phyloP scores from a whole-genome alignment of 495 filamentous ascomycete species.

The Corynascus novoguineensis region DNA sequence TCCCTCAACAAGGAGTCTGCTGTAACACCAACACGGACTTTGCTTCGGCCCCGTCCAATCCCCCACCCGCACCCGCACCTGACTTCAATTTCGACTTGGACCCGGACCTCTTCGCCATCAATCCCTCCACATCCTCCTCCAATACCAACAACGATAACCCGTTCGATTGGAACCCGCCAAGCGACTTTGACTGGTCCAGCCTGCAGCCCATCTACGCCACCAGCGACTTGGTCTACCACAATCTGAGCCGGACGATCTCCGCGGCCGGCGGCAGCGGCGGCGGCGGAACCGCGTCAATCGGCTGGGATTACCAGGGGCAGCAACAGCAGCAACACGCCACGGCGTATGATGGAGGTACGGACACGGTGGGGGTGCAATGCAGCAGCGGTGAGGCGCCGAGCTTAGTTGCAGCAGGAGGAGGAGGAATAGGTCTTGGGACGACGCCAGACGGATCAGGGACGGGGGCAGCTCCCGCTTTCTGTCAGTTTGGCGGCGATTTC shows the following conservation, averaged over 20 bases:
- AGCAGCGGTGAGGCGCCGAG: background rate
- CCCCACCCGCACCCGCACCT: background rate
- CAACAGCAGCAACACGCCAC: background rate
- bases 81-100: background rate
- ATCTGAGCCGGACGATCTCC: constrained; percentile 24
- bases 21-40: background rate
- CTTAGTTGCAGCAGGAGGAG: background rate
- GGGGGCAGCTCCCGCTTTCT: background rate
- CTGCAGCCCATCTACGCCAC: constrained; percentile 51
- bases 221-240: constrained; percentile 49
- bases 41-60: background rate
- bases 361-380: constrained; percentile 4
- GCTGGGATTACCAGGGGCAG: background rate
- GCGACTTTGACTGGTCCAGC: constrained; percentile 41
- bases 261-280: background rate
- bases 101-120: background rate
- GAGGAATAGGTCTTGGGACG: constrained; percentile 3
- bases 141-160: background rate
- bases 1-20: background rate
- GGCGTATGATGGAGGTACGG: background rate
- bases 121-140: background rate
- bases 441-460: constrained; percentile 1
- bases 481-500: constrained; percentile 47
- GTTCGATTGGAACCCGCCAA: constrained; percentile 27
- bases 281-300: background rate